Percentiles rank a stretch among this genome's conserved stretches.
phyloP scores from a whole-genome alignment of 768 basidiomycete genomes.

The Fomitopsis pulvina region DNA sequence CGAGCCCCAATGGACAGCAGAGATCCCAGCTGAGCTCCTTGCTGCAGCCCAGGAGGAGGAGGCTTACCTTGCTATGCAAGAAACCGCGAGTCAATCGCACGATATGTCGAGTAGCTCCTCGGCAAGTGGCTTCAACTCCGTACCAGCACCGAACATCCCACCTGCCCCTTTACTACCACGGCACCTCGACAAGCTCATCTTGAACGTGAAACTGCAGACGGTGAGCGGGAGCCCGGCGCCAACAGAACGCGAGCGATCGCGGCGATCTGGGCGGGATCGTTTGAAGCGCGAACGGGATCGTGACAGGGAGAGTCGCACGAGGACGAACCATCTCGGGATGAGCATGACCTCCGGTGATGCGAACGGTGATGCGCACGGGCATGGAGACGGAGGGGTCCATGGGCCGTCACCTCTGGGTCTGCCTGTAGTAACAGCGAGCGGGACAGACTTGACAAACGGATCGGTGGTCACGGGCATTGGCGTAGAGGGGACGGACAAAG shows the following conservation, averaged over 20 bases:
- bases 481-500: neutral
- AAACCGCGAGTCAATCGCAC: conserved; percentile 22
- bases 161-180: conserved; percentile 84
- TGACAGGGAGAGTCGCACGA: conserved; percentile 17
- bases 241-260: conserved; percentile 15
- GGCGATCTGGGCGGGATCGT: conserved; percentile 5
- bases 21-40: conserved; percentile 72
- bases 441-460: conserved; percentile 22
- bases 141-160: conserved; percentile 74
- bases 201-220: conserved; percentile 49
- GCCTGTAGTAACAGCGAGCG: conserved; percentile 26
- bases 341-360: conserved; percentile 10
- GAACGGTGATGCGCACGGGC: conserved; percentile 3
- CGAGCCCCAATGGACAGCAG: conserved; percentile 62
- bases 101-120: conserved; percentile 15
- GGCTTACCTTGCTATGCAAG: conserved; percentile 41
- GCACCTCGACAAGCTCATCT: conserved; percentile 89
- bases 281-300: conserved; percentile 9
- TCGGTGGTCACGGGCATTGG: conserved; percentile 5
- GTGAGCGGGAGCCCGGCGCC: conserved; percentile 18
- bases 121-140: conserved; percentile 30
- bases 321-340: conserved; percentile 20
- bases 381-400: conserved; percentile 8
- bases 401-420: conserved; percentile 14
- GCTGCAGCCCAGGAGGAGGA: conserved; percentile 85